Conservation (phyloP, 208 protist genomes). For the Endotrypanum monterogeii region DNA sequence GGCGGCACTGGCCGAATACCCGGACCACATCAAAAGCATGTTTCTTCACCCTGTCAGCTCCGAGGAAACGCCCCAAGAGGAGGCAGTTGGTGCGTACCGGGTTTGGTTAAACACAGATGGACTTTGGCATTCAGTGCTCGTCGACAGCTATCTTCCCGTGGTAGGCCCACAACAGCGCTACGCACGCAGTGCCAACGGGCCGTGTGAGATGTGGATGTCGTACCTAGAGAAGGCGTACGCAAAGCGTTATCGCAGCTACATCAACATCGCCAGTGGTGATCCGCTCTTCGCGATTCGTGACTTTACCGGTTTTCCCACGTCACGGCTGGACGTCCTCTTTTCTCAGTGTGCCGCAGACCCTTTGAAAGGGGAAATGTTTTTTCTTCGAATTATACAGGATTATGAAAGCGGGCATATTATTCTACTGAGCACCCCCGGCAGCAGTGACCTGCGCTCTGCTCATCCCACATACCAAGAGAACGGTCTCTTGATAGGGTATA, state of each 20-base stretch:
- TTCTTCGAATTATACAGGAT: conserved; percentile 47
- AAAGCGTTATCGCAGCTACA: conserved; percentile 80
- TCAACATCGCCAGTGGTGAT: conserved; percentile 72
- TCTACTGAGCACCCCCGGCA: conserved; percentile 19
- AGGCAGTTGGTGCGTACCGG: conserved; percentile 59
- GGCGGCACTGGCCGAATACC: conserved; percentile 56
- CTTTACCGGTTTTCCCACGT: conserved; percentile 72
- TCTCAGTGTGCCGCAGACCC: conserved; percentile 37
- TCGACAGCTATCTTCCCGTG: conserved; percentile 90
- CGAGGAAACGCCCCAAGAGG: conserved; percentile 53
- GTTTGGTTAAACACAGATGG: conserved; percentile 86
- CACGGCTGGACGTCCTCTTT: conserved; percentile 70
- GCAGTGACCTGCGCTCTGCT: conserved; percentile 31
- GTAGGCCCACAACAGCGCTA: conserved; percentile 57
- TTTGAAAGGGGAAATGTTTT: conserved; percentile 50
- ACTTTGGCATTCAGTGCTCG: conserved; percentile 80
- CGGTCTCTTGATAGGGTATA: conserved; percentile 57
- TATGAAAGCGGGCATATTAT: conserved; percentile 47
- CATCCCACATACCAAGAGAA: conserved; percentile 43
- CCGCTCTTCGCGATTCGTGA: conserved; percentile 76
- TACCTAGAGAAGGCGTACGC: conserved; percentile 91
- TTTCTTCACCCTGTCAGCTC: conserved; percentile 70
- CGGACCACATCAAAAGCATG: conserved; percentile 56
- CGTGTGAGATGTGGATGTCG: conserved; percentile 76
- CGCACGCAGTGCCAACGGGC: conserved; percentile 54